These are phyloP conservation scores for Thermochaetoides thermophila DNA, from an alignment of 495 filamentous ascomycete genomes.

Conservation along the genomic window DNA sequence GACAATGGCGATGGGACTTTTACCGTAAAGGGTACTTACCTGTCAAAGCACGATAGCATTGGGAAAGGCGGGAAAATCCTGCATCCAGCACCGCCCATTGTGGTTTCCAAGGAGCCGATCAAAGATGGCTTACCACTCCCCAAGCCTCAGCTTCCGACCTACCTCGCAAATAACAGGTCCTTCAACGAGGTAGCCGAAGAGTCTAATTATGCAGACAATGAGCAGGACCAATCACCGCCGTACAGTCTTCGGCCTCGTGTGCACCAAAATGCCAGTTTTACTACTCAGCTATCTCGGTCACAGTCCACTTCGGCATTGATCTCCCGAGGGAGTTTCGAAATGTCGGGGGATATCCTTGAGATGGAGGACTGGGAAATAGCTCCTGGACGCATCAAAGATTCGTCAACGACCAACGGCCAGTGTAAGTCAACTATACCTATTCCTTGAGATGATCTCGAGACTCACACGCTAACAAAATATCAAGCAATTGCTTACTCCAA, in stretches of 20 bases:
- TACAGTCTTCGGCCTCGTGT: background rate
- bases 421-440: constrained; percentile 12
- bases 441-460: background rate
- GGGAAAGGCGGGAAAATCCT: constrained; percentile 6
- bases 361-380: constrained; percentile 23
- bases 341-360: constrained; percentile 11
- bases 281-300: background rate
- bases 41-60: constrained; percentile 3
- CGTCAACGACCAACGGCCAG: constrained; percentile 3
- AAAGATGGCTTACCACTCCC: background rate
- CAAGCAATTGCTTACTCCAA: constrained; percentile 27
- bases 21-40: constrained; percentile 10
- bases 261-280: background rate
- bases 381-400: constrained; percentile 10
- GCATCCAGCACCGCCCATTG: constrained; percentile 4
- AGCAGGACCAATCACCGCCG: too few relatives aligned
- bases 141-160: constrained; percentile 1
- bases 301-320: constrained; percentile 5
- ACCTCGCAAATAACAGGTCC: background rate
- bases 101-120: constrained; percentile 5
- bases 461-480: background rate
- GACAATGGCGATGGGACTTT: constrained; percentile 27
- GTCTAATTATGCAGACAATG: background rate
- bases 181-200: background rate
- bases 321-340: constrained; percentile 2